These are phyloP conservation scores for Globisporangium cederbergense DNA, from an alignment of 352 stramenopile species.

Conservation along the genomic window DNA sequence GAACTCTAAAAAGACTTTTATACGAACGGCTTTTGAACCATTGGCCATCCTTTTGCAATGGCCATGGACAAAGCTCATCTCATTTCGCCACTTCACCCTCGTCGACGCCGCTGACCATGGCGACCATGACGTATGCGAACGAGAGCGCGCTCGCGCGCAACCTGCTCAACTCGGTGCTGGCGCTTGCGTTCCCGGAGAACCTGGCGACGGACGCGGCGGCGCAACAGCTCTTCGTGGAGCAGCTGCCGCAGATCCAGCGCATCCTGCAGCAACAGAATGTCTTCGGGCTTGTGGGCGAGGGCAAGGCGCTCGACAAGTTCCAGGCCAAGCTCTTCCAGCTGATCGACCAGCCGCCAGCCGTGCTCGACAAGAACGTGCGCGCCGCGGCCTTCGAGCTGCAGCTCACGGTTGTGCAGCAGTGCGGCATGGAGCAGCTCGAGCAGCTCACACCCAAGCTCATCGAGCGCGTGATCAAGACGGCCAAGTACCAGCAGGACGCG, in stretches of 20 bases:
- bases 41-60: background rate
- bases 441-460: constrained; percentile 47
- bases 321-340: constrained; percentile 57
- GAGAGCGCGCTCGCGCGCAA: constrained; percentile 64
- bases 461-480: constrained; percentile 57
- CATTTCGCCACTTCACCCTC: background rate
- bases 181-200: constrained; percentile 62
- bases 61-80: background rate
- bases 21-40: background rate
- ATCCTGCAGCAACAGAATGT: constrained; percentile 67
- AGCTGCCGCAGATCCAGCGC: constrained; percentile 43
- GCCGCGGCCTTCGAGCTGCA: constrained; percentile 60
- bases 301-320: constrained; percentile 78
- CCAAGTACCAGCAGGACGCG: constrained; percentile 55
- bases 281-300: constrained; percentile 65
- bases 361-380: constrained; percentile 26
- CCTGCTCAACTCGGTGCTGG: constrained; percentile 73
- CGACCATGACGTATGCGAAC: constrained; percentile 17
- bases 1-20: too few relatives aligned
- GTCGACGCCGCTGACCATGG: constrained; percentile 3
- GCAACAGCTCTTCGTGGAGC: constrained; percentile 42
- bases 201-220: constrained; percentile 35
- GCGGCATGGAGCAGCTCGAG: constrained; percentile 57
- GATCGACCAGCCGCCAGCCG: constrained; percentile 35
- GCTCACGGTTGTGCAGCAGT: constrained; percentile 55